Percentiles rank a stretch among this genome's conserved stretches.
phyloP scores from a whole-genome alignment of 495 filamentous ascomycete genomes.

The Immersiella caudata region DNA sequence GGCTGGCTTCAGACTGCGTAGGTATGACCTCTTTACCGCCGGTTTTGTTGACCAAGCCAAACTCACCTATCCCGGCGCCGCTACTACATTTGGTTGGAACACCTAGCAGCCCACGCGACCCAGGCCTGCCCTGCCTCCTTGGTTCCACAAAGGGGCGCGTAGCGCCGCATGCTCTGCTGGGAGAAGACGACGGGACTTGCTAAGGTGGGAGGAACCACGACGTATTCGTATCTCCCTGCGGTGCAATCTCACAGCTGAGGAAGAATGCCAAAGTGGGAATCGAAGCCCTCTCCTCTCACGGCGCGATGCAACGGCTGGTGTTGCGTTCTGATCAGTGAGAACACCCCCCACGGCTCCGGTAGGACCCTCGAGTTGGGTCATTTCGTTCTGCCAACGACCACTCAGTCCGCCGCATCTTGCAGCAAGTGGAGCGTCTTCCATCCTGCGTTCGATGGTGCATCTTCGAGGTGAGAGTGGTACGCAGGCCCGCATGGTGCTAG shows the following conservation, averaged over 20 bases:
- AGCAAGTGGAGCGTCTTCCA: background rate
- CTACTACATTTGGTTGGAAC: background rate
- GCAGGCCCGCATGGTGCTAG: background rate
- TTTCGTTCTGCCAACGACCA: background rate
- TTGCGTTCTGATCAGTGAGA: background rate
- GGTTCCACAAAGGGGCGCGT: background rate
- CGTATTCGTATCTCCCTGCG: constrained; percentile 18
- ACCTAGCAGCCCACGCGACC: background rate
- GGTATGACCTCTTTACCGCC: background rate
- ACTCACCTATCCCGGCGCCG: background rate
- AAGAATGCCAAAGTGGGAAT: background rate
- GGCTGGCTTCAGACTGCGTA: background rate
- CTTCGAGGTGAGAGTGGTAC: background rate
- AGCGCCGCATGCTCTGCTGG: constrained; percentile 5
- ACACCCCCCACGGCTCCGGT: background rate
- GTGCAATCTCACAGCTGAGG: background rate
- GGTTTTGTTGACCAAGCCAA: background rate
- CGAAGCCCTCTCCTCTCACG: background rate
- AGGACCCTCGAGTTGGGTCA: no score
- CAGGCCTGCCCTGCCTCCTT: no score
- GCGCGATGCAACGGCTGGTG: background rate
- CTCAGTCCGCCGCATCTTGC: background rate
- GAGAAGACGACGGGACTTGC: no score
- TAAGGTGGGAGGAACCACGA: background rate
- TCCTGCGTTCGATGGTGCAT: background rate